Evolutionary conservation across 2,329 filamentous ascomycete species (phyloP).

Genomic region (Fragosphaeria purpurea): DNA sequence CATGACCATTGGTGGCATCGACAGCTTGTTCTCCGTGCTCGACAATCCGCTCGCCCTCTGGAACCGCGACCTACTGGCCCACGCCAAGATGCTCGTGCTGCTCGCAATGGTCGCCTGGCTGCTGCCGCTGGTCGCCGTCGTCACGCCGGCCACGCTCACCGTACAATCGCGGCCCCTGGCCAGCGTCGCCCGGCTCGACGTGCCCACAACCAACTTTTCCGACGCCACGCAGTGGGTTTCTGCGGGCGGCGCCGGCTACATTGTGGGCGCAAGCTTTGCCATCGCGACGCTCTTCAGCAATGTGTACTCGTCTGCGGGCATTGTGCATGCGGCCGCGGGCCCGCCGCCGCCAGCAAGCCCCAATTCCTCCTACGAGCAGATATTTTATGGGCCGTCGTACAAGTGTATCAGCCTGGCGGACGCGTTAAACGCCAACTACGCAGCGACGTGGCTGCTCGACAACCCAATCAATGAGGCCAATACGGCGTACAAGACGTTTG

Average conservation of each 20-base stretch:
- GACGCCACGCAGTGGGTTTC: not conserved
- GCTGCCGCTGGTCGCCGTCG: constrained; percentile 5
- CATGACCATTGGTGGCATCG: constrained; percentile 3
- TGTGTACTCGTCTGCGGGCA: constrained; percentile 2
- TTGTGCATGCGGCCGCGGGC: not conserved
- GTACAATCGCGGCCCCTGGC: not conserved
- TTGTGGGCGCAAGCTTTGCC: not conserved
- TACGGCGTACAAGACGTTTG: not conserved
- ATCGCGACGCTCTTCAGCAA: constrained; percentile 7
- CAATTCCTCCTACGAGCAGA: constrained; percentile 8
- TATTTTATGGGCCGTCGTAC: constrained; percentile 8
- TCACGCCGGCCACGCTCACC: constrained; percentile 6
- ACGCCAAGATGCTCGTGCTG: constrained; percentile 4
- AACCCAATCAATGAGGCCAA: not conserved
- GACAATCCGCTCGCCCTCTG: constrained; percentile 3
- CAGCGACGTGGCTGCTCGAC: constrained; percentile 2
- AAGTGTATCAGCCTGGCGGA: constrained; percentile 6
- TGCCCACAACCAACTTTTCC: constrained; percentile 1
- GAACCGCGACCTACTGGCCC: not conserved
- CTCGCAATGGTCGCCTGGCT: constrained; percentile 2
- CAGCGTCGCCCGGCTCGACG: not conserved
- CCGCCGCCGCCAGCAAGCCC: not conserved
- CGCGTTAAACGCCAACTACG: not conserved
- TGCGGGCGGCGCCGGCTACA: not conserved
- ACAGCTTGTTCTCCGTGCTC: constrained; percentile 5